Conservation (phyloP, 2,329 filamentous ascomycete species). For the Talaromyces rugulosus region DNA sequence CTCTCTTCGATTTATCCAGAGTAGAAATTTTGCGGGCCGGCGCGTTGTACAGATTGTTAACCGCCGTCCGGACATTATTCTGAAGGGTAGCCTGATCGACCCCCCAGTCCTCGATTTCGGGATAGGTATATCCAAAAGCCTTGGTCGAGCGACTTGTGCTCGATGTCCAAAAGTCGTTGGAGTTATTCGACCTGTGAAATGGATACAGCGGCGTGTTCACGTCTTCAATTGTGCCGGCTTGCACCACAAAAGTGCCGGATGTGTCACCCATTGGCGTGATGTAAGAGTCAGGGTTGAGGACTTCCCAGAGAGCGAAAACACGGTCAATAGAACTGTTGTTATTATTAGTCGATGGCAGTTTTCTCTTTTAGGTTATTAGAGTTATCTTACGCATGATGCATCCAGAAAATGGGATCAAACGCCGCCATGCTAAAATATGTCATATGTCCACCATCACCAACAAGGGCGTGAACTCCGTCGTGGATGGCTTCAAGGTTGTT, state of each 20-base stretch:
- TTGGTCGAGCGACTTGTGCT: slow-evolving; percentile 56
- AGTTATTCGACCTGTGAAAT: slow-evolving; percentile 53
- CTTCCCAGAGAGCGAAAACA: slow-evolving; percentile 72
- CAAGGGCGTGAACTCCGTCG: slow-evolving; percentile 48
- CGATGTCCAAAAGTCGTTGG: slow-evolving; percentile 63
- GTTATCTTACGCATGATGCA: slow-evolving; percentile 58
- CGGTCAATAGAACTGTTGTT: slow-evolving; percentile 63
- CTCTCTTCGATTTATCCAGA: not conserved
- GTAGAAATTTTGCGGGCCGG: not conserved
- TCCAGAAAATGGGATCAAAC: slow-evolving; percentile 75
- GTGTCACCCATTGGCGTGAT: slow-evolving; percentile 53
- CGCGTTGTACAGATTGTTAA: slow-evolving; percentile 60
- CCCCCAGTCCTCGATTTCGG: slow-evolving; percentile 54
- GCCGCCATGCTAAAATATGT: slow-evolving; percentile 66
- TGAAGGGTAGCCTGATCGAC: slow-evolving; percentile 30
- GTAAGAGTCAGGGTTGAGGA: slow-evolving; percentile 64
- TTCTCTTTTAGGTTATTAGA: not conserved
- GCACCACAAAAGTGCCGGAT: slow-evolving; percentile 60
- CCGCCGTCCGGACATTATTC: slow-evolving; percentile 44
- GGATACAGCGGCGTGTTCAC: slow-evolving; percentile 60
- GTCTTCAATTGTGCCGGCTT: slow-evolving; percentile 52
- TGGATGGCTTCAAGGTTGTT: slow-evolving; percentile 43
- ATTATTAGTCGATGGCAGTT: not conserved
- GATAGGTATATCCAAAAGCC: slow-evolving; percentile 70
- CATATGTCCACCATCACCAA: slow-evolving; percentile 63